Percentiles rank a stretch among this genome's conserved stretches.
Evolutionary conservation across 2,329 filamentous ascomycete species (phyloP).

Genomic region (Aureobasidium uvarum): DNA sequence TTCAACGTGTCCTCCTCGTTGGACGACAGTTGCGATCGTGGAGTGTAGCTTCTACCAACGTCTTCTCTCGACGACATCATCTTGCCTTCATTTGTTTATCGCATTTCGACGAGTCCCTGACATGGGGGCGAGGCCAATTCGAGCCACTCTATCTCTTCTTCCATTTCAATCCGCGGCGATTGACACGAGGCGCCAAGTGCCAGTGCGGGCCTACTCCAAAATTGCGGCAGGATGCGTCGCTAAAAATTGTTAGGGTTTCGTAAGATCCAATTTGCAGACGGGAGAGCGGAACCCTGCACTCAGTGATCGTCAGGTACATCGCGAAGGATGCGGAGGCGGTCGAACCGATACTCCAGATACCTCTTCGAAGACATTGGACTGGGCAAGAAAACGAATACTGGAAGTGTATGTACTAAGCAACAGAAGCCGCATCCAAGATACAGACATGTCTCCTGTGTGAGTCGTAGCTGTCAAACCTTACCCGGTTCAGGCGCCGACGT

Average conservation of each 20-base stretch:
- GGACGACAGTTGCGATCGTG: neutral
- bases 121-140: neutral
- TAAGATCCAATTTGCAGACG: neutral
- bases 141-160: conserved; percentile 6
- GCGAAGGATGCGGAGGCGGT: neutral
- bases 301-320: conserved; percentile 22
- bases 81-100: neutral
- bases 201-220: conserved; percentile 20
- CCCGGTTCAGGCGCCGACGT: conserved; percentile 11
- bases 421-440: neutral
- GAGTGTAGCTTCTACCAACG: conserved; percentile 2
- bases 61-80: neutral
- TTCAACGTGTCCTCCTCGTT: conserved; percentile 19
- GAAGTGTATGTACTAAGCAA: neutral
- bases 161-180: conserved; percentile 17
- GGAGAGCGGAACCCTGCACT: neutral
- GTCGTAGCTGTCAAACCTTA: neutral
- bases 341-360: neutral
- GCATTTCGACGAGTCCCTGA: conserved; percentile 3
- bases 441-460: neutral
- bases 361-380: neutral
- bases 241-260: conserved; percentile 20
- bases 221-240: conserved; percentile 17
- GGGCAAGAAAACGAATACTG: no score
- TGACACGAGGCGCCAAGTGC: conserved; percentile 21